phyloP scores from a whole-genome alignment of 2,329 filamentous ascomycete species.

The Chaetomiaceae sp. region DNA sequence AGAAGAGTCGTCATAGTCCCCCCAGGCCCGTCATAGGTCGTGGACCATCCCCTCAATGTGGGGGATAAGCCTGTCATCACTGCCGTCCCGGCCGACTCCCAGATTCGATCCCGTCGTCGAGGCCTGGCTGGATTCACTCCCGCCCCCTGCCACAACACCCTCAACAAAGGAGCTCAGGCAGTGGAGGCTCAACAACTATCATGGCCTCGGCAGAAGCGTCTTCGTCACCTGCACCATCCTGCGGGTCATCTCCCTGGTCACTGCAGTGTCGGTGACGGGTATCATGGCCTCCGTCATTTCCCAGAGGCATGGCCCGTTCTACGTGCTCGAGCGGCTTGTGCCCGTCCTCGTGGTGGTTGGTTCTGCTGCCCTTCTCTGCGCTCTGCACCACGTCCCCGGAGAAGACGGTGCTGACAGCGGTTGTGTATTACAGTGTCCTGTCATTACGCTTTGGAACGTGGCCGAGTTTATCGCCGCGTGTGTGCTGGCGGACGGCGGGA shows the following conservation, averaged over 20 bases:
- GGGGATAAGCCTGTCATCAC: slow-evolving; percentile 4
- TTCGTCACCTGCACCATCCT: slow-evolving; percentile 16
- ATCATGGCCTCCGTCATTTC: slow-evolving; percentile 4
- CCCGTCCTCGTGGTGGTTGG: slow-evolving; percentile 15
- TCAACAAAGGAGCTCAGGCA: slow-evolving; percentile 15
- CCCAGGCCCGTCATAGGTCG: slow-evolving; percentile 4
- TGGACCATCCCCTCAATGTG: slow-evolving; percentile 5
- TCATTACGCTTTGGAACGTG: slow-evolving; percentile 15
- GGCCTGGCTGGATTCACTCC: slow-evolving; percentile 20
- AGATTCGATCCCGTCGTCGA: slow-evolving; percentile 17
- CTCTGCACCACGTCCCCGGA: neutral
- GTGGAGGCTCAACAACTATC: slow-evolving; percentile 14
- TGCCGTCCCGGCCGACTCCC: slow-evolving; percentile 18
- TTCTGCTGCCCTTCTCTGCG: neutral
- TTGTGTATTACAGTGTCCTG: slow-evolving; percentile 10
- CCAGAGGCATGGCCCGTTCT: neutral
- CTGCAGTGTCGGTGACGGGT: slow-evolving; percentile 8
- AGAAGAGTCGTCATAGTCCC: slow-evolving; percentile 4
- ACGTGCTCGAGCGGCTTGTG: slow-evolving; percentile 3
- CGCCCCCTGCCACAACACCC: slow-evolving; percentile 5
- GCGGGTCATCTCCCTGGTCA: slow-evolving; percentile 8
- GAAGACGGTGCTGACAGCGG: neutral
- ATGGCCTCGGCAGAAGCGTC: slow-evolving; percentile 9
- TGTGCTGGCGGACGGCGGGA: slow-evolving; percentile 9
- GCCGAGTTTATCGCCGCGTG: slow-evolving; percentile 16